A percentile compares a stretch with the other conserved stretches of the same genome.
phyloP scores from a whole-genome alignment of 1,284 basidiomycete species.

The Ganoderma multipileum region DNA sequence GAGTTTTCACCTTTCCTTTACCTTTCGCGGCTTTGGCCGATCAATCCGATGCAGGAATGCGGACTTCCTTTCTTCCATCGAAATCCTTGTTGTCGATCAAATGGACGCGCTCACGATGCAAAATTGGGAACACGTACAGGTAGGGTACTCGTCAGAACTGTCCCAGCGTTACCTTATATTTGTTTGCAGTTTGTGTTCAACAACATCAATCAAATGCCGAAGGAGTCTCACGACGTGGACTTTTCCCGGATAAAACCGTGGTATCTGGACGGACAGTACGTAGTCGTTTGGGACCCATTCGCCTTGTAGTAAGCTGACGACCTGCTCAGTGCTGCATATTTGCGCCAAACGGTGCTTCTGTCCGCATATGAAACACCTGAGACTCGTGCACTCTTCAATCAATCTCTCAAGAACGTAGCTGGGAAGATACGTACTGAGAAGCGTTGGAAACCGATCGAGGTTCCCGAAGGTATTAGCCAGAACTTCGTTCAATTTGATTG shows the following conservation, averaged over 20 bases:
- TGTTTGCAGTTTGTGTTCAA: constrained; percentile 79
- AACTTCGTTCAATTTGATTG: constrained; percentile 82
- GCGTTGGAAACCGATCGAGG: constrained; percentile 73
- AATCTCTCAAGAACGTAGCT: constrained; percentile 79
- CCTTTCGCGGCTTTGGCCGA: background rate
- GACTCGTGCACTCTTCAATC: constrained; percentile 81
- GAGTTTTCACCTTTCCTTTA: constrained; percentile 35
- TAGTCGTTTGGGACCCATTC: constrained; percentile 26
- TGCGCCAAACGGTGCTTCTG: constrained; percentile 92
- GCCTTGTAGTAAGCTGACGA: background rate
- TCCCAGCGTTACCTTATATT: constrained; percentile 1
- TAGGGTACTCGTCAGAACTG: constrained; percentile 40
- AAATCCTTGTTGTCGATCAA: constrained; percentile 93
- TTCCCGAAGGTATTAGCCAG: constrained; percentile 85
- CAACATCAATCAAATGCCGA: constrained; percentile 88
- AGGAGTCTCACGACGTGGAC: constrained; percentile 92
- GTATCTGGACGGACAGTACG: constrained; percentile 94
- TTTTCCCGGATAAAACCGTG: constrained; percentile 97
- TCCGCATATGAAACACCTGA: constrained; percentile 93
- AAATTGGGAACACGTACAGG: constrained; percentile 98
- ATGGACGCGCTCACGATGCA: constrained; percentile 96
- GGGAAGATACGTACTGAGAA: constrained; percentile 81
- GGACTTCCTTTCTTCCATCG: constrained; percentile 94
- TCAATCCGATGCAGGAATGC: constrained; percentile 58
- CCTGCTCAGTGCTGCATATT: constrained; percentile 67